These are phyloP conservation scores for Corylus heterophylla DNA, from an alignment of 306 rosid genomes.

Conservation along the genomic window DNA sequence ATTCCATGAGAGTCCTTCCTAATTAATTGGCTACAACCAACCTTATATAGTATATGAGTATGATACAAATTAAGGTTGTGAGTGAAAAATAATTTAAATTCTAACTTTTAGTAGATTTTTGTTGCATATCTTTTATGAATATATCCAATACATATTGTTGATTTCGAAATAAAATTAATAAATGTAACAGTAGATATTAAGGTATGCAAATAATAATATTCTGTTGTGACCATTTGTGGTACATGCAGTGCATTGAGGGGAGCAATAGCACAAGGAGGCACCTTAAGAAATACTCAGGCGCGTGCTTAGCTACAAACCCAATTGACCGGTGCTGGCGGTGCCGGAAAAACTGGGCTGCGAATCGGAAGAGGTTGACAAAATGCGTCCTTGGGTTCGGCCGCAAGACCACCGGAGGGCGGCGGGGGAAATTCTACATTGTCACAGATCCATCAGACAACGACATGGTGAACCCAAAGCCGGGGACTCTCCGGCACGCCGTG, in stretches of 20 bases:
- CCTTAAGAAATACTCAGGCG: conserved; percentile 20
- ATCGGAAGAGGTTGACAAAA: conserved; percentile 50
- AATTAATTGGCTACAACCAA: too few relatives aligned
- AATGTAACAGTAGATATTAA: too few relatives aligned
- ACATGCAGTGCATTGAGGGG: conserved; percentile 37
- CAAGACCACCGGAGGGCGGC: conserved; percentile 56
- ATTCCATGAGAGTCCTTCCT: too few relatives aligned
- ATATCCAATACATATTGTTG: too few relatives aligned
- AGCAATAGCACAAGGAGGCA: conserved; percentile 53
- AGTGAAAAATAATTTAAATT: too few relatives aligned
- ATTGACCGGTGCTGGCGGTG: conserved; percentile 95
- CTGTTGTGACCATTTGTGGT: background rate
- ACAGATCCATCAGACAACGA: conserved; percentile 57
- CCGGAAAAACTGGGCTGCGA: conserved; percentile 45
- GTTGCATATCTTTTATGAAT: too few relatives aligned
- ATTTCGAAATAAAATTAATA: too few relatives aligned
- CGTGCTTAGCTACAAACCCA: conserved; percentile 69
- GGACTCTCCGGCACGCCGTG: conserved; percentile 61
- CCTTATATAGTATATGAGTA: background rate
- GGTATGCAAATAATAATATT: background rate
- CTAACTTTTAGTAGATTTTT: too few relatives aligned
- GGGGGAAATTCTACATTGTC: conserved; percentile 49
- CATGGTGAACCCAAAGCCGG: conserved; percentile 46
- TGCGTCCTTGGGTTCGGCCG: conserved; percentile 77
- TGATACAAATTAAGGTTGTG: background rate